Evolutionary conservation across 805 yeast genomes (phyloP).

Genomic region (Hanseniaspora taiwanica): DNA sequence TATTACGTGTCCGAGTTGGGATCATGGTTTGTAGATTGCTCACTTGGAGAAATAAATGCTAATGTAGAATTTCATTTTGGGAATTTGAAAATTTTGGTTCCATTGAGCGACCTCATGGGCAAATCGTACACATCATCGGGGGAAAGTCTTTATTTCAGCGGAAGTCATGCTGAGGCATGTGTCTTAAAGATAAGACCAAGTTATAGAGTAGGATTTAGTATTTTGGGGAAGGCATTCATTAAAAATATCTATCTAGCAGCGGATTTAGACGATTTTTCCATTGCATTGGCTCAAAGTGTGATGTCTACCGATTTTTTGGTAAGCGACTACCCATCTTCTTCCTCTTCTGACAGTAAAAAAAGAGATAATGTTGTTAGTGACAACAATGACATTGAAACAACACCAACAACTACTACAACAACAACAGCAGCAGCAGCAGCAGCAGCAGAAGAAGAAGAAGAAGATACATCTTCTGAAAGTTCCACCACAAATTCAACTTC

Average conservation of each 20-base stretch:
- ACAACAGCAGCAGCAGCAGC: too few relatives aligned
- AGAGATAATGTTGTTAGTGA: too few relatives aligned
- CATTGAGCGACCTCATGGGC: slow-evolving; percentile 34
- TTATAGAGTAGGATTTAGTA: slow-evolving; percentile 32
- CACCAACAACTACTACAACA: too few relatives aligned
- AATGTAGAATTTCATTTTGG: slow-evolving; percentile 41
- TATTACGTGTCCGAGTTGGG: slow-evolving; percentile 33
- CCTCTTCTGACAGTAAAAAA: neutral
- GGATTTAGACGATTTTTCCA: slow-evolving; percentile 40
- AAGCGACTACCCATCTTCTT: neutral
- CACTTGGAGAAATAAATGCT: slow-evolving; percentile 35
- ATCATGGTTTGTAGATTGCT: slow-evolving; percentile 54
- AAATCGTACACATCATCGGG: slow-evolving; percentile 22
- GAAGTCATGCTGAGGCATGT: slow-evolving; percentile 47
- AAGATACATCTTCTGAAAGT: too few relatives aligned
- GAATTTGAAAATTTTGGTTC: slow-evolving; percentile 34
- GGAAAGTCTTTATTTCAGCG: slow-evolving; percentile 33
- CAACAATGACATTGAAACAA: too few relatives aligned
- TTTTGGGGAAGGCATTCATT: slow-evolving; percentile 48
- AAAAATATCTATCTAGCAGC: slow-evolving; percentile 44
- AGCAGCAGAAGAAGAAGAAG: too few relatives aligned
- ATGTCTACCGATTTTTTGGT: slow-evolving; percentile 6
- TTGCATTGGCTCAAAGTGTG: slow-evolving; percentile 44
- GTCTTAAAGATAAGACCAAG: slow-evolving; percentile 38
- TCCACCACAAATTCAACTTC: too few relatives aligned